Percentiles rank a stretch among this genome's conserved stretches.
Evolutionary conservation across 352 stramenopile genomes (phyloP).

Genomic region (Phytopythium ostracodes): DNA sequence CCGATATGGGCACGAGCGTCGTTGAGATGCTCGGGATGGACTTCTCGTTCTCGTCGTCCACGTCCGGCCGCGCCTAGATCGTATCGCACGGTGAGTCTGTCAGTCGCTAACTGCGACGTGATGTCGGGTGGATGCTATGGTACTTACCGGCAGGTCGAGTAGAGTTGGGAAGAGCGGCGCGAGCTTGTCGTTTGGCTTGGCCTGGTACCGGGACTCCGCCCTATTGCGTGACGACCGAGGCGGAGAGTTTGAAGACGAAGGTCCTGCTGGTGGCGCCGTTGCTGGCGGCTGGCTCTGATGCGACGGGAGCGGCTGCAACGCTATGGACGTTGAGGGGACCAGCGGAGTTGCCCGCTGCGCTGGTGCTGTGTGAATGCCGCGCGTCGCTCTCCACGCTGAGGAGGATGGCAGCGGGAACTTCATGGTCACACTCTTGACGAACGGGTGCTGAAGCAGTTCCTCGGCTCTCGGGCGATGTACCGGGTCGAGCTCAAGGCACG

Average conservation of each 20-base stretch:
- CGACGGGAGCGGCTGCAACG: background rate
- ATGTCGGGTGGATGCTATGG: background rate
- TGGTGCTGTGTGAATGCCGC: slow-evolving; percentile 1
- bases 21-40: slow-evolving; percentile 5
- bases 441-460: slow-evolving; percentile 89
- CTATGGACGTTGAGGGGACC: background rate
- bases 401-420: background rate
- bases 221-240: background rate
- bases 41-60: slow-evolving; percentile 7
- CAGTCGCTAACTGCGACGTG: background rate
- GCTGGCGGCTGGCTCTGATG: background rate
- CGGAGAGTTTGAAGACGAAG: background rate
- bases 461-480: slow-evolving; percentile 70
- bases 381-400: background rate
- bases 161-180: slow-evolving; percentile 4
- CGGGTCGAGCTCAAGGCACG: slow-evolving; percentile 49
- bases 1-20: background rate
- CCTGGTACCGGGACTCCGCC: background rate
- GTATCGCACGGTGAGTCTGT: background rate
- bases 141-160: slow-evolving; percentile 5
- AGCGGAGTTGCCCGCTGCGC: background rate
- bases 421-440: slow-evolving; percentile 38
- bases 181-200: slow-evolving; percentile 1
- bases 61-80: background rate
- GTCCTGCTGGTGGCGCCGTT: background rate